Evolutionary conservation across 2,329 filamentous ascomycete species (phyloP).

Genomic region (Boeremia lycopersici): DNA sequence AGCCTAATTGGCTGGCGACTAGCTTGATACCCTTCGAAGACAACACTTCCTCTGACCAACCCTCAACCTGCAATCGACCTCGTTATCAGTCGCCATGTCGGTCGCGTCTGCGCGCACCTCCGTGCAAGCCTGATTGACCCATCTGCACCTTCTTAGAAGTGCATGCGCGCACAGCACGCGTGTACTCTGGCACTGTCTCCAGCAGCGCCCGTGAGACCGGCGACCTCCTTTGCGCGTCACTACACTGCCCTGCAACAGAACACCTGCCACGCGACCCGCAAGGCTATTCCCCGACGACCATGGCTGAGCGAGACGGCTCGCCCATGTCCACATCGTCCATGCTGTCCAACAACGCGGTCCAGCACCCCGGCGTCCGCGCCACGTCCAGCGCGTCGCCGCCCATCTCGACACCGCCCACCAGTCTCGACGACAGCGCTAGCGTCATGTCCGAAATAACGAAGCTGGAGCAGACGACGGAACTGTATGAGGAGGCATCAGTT

Average conservation of each 20-base stretch:
- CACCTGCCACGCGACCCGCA: slow-evolving; percentile 28
- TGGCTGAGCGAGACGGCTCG: slow-evolving; percentile 41
- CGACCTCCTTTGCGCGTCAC: slow-evolving; percentile 42
- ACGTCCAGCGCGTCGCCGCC: slow-evolving; percentile 60
- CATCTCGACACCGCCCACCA: slow-evolving; percentile 70
- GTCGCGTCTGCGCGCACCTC: slow-evolving; percentile 37
- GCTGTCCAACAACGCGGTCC: slow-evolving; percentile 41
- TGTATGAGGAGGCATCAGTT: slow-evolving; percentile 25
- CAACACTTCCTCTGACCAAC: slow-evolving; percentile 33
- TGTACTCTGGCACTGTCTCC: slow-evolving; percentile 43
- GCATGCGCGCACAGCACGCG: slow-evolving; percentile 30
- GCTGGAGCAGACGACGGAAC: slow-evolving; percentile 34
- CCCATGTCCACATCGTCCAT: slow-evolving; percentile 51
- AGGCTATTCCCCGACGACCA: slow-evolving; percentile 27
- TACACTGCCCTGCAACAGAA: slow-evolving; percentile 34
- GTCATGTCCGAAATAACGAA: slow-evolving; percentile 51
- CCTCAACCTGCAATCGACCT: slow-evolving; percentile 33
- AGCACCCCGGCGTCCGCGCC: slow-evolving; percentile 40
- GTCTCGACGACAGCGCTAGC: slow-evolving; percentile 66
- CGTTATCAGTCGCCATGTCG: slow-evolving; percentile 11
- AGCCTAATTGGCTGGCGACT: slow-evolving; percentile 47
- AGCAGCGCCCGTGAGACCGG: slow-evolving; percentile 32
- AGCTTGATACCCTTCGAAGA: slow-evolving; percentile 38
- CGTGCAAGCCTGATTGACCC: slow-evolving; percentile 25
- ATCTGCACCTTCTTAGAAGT: slow-evolving; percentile 18